These are phyloP conservation scores for Botrytis squamosa DNA, from an alignment of 2,329 filamentous ascomycete genomes.

Conservation along the genomic window DNA sequence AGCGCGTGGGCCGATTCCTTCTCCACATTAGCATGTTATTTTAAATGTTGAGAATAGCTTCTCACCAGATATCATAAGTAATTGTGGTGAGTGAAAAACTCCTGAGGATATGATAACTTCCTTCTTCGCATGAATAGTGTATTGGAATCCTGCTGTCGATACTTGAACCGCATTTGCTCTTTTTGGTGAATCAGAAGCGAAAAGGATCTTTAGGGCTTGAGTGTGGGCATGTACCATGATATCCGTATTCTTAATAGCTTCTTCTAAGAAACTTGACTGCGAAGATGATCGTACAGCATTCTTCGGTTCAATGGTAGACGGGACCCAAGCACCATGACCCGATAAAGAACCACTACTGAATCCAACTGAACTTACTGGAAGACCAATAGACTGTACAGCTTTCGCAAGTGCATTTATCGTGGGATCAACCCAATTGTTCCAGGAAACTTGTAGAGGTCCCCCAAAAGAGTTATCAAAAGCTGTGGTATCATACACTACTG, in stretches of 20 bases:
- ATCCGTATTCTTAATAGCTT: constrained; percentile 4
- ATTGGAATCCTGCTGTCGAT: constrained; percentile 12
- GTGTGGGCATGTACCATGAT: constrained; percentile 10
- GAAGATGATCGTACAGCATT: constrained; percentile 26
- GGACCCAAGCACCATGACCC: constrained; percentile 21
- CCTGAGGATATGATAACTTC: constrained; percentile 26
- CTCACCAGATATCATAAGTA: constrained; percentile 16
- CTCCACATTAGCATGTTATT: background rate
- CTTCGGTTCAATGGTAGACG: constrained; percentile 24
- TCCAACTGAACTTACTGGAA: constrained; percentile 21
- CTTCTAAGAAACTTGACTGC: constrained; percentile 6
- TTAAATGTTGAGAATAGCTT: background rate
- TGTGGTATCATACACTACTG: constrained; percentile 27
- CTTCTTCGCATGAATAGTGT: constrained; percentile 25
- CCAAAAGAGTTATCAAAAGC: constrained; percentile 36
- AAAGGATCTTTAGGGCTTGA: constrained; percentile 20
- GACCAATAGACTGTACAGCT: constrained; percentile 24
- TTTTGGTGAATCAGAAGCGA: background rate
- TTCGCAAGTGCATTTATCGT: constrained; percentile 22
- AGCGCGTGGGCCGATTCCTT: background rate
- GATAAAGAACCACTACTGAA: constrained; percentile 30
- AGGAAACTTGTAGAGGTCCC: constrained; percentile 45
- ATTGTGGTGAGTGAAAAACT: constrained; percentile 3
- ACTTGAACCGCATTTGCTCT: constrained; percentile 4
- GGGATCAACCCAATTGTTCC: constrained; percentile 39